phyloP scores from a whole-genome alignment of 2,329 filamentous ascomycete genomes.

The Aspergillus brunneoviolaceus region DNA sequence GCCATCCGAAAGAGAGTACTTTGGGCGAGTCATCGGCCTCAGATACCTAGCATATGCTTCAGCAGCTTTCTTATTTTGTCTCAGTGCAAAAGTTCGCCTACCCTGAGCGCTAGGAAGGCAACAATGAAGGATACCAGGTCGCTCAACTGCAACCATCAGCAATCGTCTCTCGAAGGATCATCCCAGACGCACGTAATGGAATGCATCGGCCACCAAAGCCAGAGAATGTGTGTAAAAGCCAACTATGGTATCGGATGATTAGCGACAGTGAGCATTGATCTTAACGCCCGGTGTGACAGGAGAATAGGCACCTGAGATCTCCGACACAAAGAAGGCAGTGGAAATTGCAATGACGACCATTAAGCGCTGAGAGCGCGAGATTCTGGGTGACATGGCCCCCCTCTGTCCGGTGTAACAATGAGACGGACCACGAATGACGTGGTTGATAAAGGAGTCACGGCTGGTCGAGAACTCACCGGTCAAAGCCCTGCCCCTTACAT shows the following conservation, averaged over 20 bases:
- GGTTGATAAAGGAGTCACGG: constrained; percentile 2
- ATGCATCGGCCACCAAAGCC: constrained; percentile 73
- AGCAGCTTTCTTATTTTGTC: neutral
- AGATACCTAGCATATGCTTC: constrained; percentile 47
- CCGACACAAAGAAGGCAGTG: constrained; percentile 32
- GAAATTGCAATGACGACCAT: constrained; percentile 32
- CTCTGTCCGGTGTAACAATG: neutral
- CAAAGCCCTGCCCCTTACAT: constrained; percentile 4
- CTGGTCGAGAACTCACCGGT: neutral
- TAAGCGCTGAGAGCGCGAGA: constrained; percentile 33
- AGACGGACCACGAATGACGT: neutral
- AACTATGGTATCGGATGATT: constrained; percentile 42
- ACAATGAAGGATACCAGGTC: constrained; percentile 69
- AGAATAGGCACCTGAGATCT: constrained; percentile 29
- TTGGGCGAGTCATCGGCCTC: constrained; percentile 59
- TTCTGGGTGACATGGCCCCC: constrained; percentile 22
- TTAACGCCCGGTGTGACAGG: neutral
- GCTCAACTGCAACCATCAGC: constrained; percentile 56
- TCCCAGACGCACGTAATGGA: constrained; percentile 59
- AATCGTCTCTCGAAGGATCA: neutral
- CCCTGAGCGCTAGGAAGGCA: constrained; percentile 63
- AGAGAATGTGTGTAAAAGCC: constrained; percentile 71
- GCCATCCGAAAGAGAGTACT: constrained; percentile 71
- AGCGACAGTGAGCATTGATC: neutral
- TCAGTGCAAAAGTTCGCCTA: constrained; percentile 28